A percentile compares a stretch with the other conserved stretches of the same genome.
Evolutionary conservation across 1,284 basidiomycete species (phyloP).

Genomic region (Trichosporon ovoides): DNA sequence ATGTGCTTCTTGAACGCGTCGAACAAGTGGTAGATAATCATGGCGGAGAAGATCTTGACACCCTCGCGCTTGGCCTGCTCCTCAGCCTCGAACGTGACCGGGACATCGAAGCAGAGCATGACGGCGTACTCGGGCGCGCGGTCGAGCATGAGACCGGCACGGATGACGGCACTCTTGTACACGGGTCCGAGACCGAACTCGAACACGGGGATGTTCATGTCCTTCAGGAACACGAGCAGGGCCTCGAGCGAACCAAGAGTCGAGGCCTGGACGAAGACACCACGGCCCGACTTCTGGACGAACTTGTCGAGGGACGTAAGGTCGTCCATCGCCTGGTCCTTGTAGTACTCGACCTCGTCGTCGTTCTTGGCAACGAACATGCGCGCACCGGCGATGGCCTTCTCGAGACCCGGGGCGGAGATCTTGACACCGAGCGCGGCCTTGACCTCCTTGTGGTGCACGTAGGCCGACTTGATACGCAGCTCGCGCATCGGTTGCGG

Average conservation of each 20-base stretch:
- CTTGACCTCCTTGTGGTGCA: slow-evolving; percentile 97
- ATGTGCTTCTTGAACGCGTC: slow-evolving; percentile 98
- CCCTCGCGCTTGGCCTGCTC: slow-evolving; percentile 88
- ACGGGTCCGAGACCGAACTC: slow-evolving; percentile 98
- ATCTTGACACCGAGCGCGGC: slow-evolving; percentile 98
- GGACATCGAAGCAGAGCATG: slow-evolving; percentile 94
- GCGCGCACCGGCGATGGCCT: slow-evolving; percentile 97
- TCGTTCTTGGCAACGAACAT: slow-evolving; percentile 86
- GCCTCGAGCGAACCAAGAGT: slow-evolving; percentile 98
- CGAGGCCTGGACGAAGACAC: slow-evolving; percentile 96
- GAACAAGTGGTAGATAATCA: slow-evolving; percentile 97
- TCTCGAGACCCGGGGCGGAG: slow-evolving; percentile 90
- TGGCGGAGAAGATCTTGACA: slow-evolving; percentile 77
- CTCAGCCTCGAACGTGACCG: slow-evolving; percentile 81
- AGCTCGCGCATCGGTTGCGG: slow-evolving; percentile 95
- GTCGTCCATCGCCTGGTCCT: slow-evolving; percentile 95
- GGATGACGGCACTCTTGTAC: slow-evolving; percentile 93
- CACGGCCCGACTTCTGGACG: slow-evolving; percentile 89
- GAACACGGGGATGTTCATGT: slow-evolving; percentile 93
- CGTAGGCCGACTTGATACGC: slow-evolving; percentile 95
- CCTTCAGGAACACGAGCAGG: slow-evolving; percentile 88
- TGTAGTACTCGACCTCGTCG: slow-evolving; percentile 91
- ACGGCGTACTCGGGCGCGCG: slow-evolving; percentile 92
- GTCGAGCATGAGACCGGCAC: slow-evolving; percentile 89
- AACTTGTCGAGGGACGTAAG: slow-evolving; percentile 85